Evolutionary conservation across 331 rosid genomes (phyloP), one percentile per base, ranked within the genome.

Genomic region (Cydonia oblonga): DNA sequence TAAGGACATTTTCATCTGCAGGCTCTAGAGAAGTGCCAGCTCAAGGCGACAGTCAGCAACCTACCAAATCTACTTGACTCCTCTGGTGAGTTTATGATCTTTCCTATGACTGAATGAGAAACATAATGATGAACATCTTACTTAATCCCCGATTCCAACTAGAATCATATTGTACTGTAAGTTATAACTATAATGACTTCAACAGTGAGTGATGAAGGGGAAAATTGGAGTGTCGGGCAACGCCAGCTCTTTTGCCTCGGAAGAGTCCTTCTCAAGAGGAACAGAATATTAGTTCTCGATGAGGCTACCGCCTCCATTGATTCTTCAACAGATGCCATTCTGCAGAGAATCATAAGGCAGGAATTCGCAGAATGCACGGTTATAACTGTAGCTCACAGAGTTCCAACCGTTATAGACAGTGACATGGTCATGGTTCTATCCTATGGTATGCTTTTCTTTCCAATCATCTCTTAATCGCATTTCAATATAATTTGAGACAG

Each of bases 251-350:
- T 93, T 70, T 90, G 97, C 79, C 96, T 93, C 0, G 96, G 98
- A 52, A 83, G 93, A 82, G 93, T 93, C 23, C 79, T 93, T 23
- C 89, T 89, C 1, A 90, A 78, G 71, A 79, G 87, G 75, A 93
- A 85, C 75, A 82, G 63, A 86, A 86, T 90, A 76, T 90, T 93
- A 24, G 90, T 90, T 46, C 84, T 90, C 1, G 97, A 93, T 74
- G 97, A 93, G 79, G 98, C 97, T 10, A 93, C 96, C 2, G 97
- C 96, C 14, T 90, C 93, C 52, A 84, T 93, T 49, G 98, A 93
- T 66, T 86, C 96, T 28, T 83, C 92, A 38, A 89, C 98, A 1
- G 96, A 93, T 64, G 86, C 84, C 5, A 69, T 84, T 70, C 73
- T 90, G 7, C 98, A 89, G 46, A 32, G 51, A 82, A 81, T 89